Evolutionary conservation across 345 rosid species (phyloP).

Genomic region (Psidium friedrichsthalianum): DNA sequence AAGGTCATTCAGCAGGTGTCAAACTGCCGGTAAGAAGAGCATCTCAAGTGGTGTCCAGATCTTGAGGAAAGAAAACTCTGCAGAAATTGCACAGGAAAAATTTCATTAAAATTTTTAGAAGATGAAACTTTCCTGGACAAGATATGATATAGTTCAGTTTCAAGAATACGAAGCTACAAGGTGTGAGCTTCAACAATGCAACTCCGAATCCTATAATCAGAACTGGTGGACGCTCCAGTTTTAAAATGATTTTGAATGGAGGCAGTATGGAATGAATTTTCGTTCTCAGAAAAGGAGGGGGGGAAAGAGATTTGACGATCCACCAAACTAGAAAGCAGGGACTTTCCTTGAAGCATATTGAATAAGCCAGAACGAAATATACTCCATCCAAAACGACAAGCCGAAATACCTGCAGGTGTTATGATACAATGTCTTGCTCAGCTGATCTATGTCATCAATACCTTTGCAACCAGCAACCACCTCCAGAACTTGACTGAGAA

Average conservation of each 20-base stretch:
- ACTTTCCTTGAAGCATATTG: neutral
- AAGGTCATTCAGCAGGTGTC: constrained; percentile 10
- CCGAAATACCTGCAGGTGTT: constrained; percentile 72
- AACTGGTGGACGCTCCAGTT: neutral
- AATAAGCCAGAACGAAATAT: neutral
- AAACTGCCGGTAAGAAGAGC: constrained; percentile 45
- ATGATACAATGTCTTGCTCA: constrained; percentile 65
- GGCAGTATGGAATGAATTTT: neutral
- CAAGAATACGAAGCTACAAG: neutral
- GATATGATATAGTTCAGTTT: neutral
- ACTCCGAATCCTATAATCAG: neutral
- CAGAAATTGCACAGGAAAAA: neutral
- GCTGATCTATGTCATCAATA: constrained; percentile 41
- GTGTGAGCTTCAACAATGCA: neutral
- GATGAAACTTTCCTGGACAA: neutral
- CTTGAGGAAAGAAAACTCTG: constrained; percentile 95
- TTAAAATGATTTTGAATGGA: neutral
- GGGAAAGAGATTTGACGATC: neutral
- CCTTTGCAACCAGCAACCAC: constrained; percentile 89
- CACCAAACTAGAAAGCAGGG: neutral
- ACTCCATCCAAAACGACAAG: neutral
- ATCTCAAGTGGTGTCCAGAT: constrained; percentile 66
- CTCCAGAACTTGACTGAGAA: constrained; percentile 83
- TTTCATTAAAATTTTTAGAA: neutral
- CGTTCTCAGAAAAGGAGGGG: neutral